A percentile compares a stretch with the other conserved stretches of the same genome.
phyloP scores from a whole-genome alignment of 2,329 filamentous ascomycete genomes.

The Neonectria ditissima region DNA sequence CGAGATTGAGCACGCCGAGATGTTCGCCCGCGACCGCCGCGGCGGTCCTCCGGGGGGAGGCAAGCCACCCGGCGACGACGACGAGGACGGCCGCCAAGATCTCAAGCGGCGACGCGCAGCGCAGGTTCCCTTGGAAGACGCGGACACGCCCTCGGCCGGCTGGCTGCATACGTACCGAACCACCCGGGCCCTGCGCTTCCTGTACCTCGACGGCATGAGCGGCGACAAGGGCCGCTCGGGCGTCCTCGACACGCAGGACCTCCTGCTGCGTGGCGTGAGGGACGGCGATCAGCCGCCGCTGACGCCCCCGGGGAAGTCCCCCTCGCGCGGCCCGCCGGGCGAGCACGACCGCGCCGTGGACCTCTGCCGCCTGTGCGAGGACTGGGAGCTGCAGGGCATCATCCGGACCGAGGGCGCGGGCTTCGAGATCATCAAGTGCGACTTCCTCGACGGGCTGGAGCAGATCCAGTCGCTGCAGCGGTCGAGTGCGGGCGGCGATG shows the following conservation, averaged over 20 bases:
- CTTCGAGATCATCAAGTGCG: constrained; percentile 73
- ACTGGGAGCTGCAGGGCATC: constrained; percentile 58
- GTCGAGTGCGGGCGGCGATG: constrained; percentile 43
- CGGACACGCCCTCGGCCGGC: constrained; percentile 44
- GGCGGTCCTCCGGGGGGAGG: background rate
- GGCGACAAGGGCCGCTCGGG: constrained; percentile 60
- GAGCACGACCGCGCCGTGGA: constrained; percentile 47
- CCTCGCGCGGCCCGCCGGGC: constrained; percentile 4
- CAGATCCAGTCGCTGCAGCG: constrained; percentile 43
- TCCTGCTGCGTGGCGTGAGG: constrained; percentile 13
- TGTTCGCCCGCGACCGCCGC: constrained; percentile 57
- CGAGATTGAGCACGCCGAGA: constrained; percentile 70
- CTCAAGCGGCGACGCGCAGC: background rate
- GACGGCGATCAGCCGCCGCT: constrained; percentile 31
- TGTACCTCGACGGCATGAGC: constrained; percentile 70
- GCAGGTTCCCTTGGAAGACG: constrained; percentile 2
- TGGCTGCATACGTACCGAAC: constrained; percentile 67
- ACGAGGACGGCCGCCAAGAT: background rate
- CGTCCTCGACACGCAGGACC: constrained; percentile 18
- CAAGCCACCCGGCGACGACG: background rate
- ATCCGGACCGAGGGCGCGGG: constrained; percentile 70
- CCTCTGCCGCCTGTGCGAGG: constrained; percentile 14
- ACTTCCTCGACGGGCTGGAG: constrained; percentile 59
- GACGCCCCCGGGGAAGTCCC: constrained; percentile 38
- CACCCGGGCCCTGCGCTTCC: constrained; percentile 58